Percentiles rank a stretch among this genome's conserved stretches.
phyloP scores from a whole-genome alignment of 2,329 filamentous ascomycete genomes.

The Neofusicoccum kwambonambiense region DNA sequence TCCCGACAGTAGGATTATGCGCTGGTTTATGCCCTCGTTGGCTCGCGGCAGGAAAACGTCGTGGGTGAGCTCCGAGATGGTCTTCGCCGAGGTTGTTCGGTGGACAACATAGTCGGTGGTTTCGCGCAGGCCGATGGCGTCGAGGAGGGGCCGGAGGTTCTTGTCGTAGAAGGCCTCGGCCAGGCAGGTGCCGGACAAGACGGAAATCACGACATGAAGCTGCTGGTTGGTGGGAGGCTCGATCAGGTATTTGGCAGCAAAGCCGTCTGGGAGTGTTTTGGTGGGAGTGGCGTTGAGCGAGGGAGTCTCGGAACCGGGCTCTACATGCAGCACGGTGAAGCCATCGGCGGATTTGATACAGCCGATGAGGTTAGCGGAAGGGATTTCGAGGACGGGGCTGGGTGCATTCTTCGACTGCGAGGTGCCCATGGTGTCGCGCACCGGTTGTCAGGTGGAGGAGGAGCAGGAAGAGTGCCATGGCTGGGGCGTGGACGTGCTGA shows the following conservation, averaged over 20 bases:
- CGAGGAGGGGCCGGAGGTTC: conserved; percentile 42
- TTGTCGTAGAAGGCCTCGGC: conserved; percentile 41
- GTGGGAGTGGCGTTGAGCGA: not conserved
- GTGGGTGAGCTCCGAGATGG: conserved; percentile 63
- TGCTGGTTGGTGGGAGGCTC: not conserved
- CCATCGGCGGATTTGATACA: not conserved
- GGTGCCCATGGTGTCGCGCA: not conserved
- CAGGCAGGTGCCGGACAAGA: conserved; percentile 43
- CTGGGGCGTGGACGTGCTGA: not conserved
- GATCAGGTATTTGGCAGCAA: not conserved
- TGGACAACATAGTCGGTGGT: conserved; percentile 52
- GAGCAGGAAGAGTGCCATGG: not conserved
- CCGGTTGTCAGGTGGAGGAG: not conserved
- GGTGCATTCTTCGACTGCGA: not conserved
- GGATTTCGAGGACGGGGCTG: not conserved
- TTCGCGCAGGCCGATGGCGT: conserved; percentile 38
- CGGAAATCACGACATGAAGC: conserved; percentile 46
- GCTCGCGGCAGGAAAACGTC: conserved; percentile 50
- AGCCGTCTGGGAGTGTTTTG: not conserved
- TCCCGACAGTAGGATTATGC: conserved; percentile 77
- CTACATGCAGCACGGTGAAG: conserved; percentile 2
- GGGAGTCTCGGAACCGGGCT: not conserved
- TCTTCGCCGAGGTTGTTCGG: conserved; percentile 62
- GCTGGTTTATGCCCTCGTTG: conserved; percentile 39
- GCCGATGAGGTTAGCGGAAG: conserved; percentile 5